Conservation (phyloP, 257 asterid genomes). For the Lithospermum erythrorhizon region DNA sequence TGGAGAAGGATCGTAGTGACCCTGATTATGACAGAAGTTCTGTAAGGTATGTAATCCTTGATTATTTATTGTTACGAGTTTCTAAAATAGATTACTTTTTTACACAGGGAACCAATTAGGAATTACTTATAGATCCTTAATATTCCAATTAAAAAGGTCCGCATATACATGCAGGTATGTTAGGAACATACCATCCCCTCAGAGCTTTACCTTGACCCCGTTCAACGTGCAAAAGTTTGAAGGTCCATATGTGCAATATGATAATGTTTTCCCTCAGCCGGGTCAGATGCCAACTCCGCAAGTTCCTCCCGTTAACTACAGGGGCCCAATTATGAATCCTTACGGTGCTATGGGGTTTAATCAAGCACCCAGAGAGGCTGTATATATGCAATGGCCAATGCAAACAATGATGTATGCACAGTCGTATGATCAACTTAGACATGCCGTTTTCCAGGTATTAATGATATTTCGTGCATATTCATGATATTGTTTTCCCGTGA, state of each 20-base stretch:
- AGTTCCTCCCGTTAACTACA: conserved; percentile 53
- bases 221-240: conserved; percentile 44
- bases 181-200: conserved; percentile 44
- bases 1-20: conserved; percentile 86
- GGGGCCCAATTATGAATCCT: conserved; percentile 53
- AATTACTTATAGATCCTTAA: neutral
- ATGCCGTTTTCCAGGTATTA: conserved; percentile 59
- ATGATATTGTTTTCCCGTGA: neutral
- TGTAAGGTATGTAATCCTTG: conserved; percentile 46
- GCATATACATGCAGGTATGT: conserved; percentile 49
- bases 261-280: conserved; percentile 50
- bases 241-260: conserved; percentile 61
- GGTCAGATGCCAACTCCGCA: conserved; percentile 55
- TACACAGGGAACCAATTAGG: neutral
- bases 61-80: neutral
- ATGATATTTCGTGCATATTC: conserved; percentile 3
- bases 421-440: conserved; percentile 75
- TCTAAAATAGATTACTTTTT: neutral
- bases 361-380: conserved; percentile 50
- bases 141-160: neutral
- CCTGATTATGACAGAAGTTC: conserved; percentile 96
- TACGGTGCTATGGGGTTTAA: conserved; percentile 58
- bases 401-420: conserved; percentile 88
- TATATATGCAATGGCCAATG: conserved; percentile 79
- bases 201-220: conserved; percentile 40